Base-by-base conservation (phyloP, 2,329 filamentous ascomycete species). In the Alternaria hordeiaustralica region DNA sequence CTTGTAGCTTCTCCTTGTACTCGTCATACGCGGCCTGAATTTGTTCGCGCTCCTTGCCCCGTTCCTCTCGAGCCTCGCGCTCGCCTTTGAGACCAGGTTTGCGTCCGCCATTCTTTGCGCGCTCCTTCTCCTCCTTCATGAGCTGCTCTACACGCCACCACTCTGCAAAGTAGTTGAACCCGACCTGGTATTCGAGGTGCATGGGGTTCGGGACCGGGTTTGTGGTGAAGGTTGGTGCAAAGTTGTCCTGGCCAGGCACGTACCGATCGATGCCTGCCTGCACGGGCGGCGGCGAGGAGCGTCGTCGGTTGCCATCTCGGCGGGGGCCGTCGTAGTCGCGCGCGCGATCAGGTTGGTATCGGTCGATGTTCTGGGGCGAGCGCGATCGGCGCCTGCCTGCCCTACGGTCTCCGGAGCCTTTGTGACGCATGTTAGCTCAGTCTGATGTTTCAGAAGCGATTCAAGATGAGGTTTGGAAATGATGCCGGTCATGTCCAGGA, bases 131-230 rank as follows among this genome's bases (percentile, higher is more conserved):
- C 55, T 94, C 91, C 79, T 93, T 94, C 75, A 94, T 91, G 74
- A 89, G 89, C 78, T 94, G 91, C 71, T 94, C 93, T 69, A 90
- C 85, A 64, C 92, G 88, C 92, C 92, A 95, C 92, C 92, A 95
- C 79, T 95, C 92, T 18, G 92, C 90, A 72, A 93, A 95, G 79
- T 91, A 95, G 13, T 92, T 94, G 80, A 95, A 95, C 2, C 92
- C 92, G 59, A 94, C 92, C 76, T 95, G 92, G 66, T 91, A 94
- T 3, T 91, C 88, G 10, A 95, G 84, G 64, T 88, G 88, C 71
- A 91, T 84, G 2, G 92, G 92, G 66, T 95, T 91, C 12, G 87
- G 85, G 4, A 95, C 82, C 9, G 91, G 91, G 69, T 94, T 94
- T 18, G 84, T 80, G 1, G 84, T 82, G 13, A 86, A 80, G 18